phyloP scores from a whole-genome alignment of 1,284 basidiomycete genomes.

The Marasmius sp. region DNA sequence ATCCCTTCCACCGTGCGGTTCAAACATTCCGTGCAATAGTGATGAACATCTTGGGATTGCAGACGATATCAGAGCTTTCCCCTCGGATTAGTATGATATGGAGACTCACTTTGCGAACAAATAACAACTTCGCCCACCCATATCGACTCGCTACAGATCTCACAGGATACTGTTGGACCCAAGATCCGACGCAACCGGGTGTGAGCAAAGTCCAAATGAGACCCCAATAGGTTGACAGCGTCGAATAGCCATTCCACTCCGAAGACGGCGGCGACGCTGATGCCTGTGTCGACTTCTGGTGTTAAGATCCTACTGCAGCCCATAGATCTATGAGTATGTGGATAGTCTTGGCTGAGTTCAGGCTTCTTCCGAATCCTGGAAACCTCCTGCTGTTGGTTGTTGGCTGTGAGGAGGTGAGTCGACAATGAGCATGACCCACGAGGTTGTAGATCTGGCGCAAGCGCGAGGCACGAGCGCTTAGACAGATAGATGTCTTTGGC shows the following conservation, averaged over 20 bases:
- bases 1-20: slow-evolving; percentile 1
- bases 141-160: neutral
- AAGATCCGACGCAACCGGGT: neutral
- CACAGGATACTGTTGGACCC: neutral
- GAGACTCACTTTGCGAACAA: neutral
- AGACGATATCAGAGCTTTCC: neutral
- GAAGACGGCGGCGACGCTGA: slow-evolving; percentile 1
- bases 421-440: too few species aligned
- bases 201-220: neutral
- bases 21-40: neutral
- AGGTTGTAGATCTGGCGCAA: too few species aligned
- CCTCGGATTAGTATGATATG: neutral
- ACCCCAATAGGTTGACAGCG: neutral
- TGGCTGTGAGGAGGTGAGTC: too few species aligned
- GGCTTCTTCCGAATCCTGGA: too few species aligned
- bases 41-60: neutral
- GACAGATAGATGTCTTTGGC: too few species aligned
- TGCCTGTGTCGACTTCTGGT: neutral
- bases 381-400: too few species aligned
- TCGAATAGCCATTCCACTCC: neutral
- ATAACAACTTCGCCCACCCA: neutral
- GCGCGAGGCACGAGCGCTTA: too few species aligned
- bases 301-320: neutral
- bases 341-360: too few species aligned
- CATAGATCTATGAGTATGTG: neutral